phyloP scores from a whole-genome alignment of 129 eudicot species.

The Erigeron canadensis region DNA sequence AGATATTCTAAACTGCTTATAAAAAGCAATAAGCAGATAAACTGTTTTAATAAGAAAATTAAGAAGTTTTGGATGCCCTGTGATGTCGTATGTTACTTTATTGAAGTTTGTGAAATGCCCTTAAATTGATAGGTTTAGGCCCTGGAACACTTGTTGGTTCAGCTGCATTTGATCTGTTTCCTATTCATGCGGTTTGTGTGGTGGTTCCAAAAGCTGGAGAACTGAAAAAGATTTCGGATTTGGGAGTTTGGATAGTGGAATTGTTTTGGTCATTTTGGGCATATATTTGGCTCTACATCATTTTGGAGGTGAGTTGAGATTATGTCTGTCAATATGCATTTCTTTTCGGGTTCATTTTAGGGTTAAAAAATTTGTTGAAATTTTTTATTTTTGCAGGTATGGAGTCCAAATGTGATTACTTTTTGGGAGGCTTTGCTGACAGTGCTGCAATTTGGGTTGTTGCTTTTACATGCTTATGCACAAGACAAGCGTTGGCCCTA shows the following conservation, averaged over 20 bases:
- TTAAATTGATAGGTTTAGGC: conserved; percentile 69
- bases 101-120: conserved; percentile 6
- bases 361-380: neutral
- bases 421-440: conserved; percentile 85
- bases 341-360: neutral
- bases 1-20: too few relatives aligned
- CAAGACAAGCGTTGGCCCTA: conserved; percentile 96
- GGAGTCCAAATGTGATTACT: conserved; percentile 79
- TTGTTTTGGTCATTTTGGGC: conserved; percentile 99
- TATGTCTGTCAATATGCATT: neutral
- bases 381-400: conserved; percentile 42
- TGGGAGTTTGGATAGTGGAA: conserved; percentile 95
- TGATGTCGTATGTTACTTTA: neutral
- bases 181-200: conserved; percentile 96
- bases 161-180: conserved; percentile 98
- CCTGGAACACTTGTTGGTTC: conserved; percentile 99
- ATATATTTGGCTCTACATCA: conserved; percentile 80
- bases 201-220: conserved; percentile 97
- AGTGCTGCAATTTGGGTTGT: conserved; percentile 72
- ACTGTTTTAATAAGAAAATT: neutral
- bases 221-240: conserved; percentile 86
- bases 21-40: neutral
- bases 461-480: conserved; percentile 88
- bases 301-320: conserved; percentile 54
- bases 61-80: neutral